Evolutionary conservation across 2,329 filamentous ascomycete genomes (phyloP), one percentile per base, ranked within the genome.

Genomic region (Phaeophleospora eucalypticola): DNA sequence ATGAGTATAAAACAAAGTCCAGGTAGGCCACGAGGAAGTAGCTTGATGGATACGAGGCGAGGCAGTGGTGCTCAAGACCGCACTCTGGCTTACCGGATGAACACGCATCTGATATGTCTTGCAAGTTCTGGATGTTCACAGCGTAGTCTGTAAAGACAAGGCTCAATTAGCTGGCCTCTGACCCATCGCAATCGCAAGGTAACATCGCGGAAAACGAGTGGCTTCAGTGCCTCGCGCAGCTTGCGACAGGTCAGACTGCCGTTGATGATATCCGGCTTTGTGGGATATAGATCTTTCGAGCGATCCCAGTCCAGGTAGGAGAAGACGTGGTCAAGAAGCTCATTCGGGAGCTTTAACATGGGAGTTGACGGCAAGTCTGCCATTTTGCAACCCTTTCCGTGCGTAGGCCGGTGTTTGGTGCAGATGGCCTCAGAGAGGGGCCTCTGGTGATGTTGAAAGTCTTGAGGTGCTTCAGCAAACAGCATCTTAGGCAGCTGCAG

Each of bases 231-330:
- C 4, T 41, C 34, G n/a, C 56, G 53, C 10, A 58, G 46, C 29
- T 49, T 45, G 21, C 36, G n/a, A 35, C 52, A 52, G 8, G 48
- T 48, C 29, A 51, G 36, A 41, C 42, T 48, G 36, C 43, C 27
- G 32, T 36, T 49, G 46, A 52, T 40, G 17, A 57, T 27, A 43
- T 51, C 46, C 12, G 29, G 29, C 15, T 50, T 48, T 14, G 24
- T 24, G 2, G 56, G 53, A 15, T 47, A 45, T 2, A 54, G 36
- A 14, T 48, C 24, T 7, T 29, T 15, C 7, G 45, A 24, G 8
- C 48, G 50, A 34, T 54, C 48, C 56, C 56, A 58, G 34, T 57
- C 52, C 6, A 58, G 46, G 36, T 53, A 56, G 32, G 14, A 29
- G n/a, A 45, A 53, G n/a, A 57, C 43, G 3, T 51, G 33, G 38